phyloP scores from a whole-genome alignment of 2,329 filamentous ascomycete genomes.

The Fusarium sp. region DNA sequence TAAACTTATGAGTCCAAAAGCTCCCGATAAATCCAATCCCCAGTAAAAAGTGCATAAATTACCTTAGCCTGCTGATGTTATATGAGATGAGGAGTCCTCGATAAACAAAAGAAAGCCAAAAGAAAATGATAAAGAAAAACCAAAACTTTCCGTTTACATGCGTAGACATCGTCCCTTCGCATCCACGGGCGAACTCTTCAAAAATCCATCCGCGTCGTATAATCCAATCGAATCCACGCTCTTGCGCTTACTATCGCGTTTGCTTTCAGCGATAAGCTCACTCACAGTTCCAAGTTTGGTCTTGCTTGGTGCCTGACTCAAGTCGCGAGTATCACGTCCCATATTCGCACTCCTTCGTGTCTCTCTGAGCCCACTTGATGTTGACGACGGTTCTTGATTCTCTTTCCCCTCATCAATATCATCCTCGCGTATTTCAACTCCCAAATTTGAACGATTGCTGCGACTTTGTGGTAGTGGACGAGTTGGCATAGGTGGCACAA shows the following conservation, averaged over 20 bases:
- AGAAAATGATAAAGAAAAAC: background rate
- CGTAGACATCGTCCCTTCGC: conserved; percentile 38
- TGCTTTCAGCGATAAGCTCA: conserved; percentile 39
- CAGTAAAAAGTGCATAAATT: conserved; percentile 16
- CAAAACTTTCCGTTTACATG: conserved; percentile 37
- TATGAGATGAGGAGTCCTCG: conserved; percentile 1
- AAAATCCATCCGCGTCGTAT: conserved; percentile 58
- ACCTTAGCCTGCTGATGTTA: conserved; percentile 1
- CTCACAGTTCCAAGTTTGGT: conserved; percentile 41
- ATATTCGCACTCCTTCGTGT: conserved; percentile 31
- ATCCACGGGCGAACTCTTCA: conserved; percentile 54
- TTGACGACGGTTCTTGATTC: conserved; percentile 33
- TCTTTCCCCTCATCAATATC: conserved; percentile 42
- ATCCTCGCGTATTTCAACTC: conserved; percentile 34
- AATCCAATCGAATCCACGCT: conserved; percentile 54
- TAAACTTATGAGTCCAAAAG: background rate
- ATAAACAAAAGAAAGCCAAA: conserved; percentile 21
- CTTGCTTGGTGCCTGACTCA: conserved; percentile 19
- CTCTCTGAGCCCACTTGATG: conserved; percentile 24
- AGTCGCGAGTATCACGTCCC: conserved; percentile 34
- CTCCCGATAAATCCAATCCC: background rate
- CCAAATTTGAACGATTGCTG: conserved; percentile 21
- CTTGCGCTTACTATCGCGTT: conserved; percentile 31
- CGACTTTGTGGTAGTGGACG: conserved; percentile 13
- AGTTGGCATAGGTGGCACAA: background rate